A percentile compares a stretch with the other conserved stretches of the same genome.
phyloP scores from a whole-genome alignment of 2,329 filamentous ascomycete genomes.

The Xylariaceae sp. region DNA sequence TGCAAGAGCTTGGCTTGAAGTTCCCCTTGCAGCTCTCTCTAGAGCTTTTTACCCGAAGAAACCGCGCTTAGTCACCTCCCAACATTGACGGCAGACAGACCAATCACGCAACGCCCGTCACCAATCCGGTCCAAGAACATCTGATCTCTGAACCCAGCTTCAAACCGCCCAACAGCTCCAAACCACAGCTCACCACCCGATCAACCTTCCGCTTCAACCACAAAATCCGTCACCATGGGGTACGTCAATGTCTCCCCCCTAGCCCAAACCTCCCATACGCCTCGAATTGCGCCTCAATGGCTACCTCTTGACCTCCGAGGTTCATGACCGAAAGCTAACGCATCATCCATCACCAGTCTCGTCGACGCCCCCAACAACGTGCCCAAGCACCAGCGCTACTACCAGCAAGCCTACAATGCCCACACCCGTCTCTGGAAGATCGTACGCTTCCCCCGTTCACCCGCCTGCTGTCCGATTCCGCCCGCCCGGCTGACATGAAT shows the following conservation, averaged over 20 bases:
- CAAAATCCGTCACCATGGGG: conserved; percentile 29
- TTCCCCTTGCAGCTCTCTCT: not conserved
- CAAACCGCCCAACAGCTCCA: conserved; percentile 19
- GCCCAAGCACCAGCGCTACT: conserved; percentile 69
- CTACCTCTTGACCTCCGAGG: conserved; percentile 3
- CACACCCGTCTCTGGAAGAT: conserved; percentile 74
- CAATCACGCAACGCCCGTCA: conserved; percentile 18
- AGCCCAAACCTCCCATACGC: not conserved
- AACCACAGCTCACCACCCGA: conserved; percentile 1
- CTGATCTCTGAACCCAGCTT: conserved; percentile 22
- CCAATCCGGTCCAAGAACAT: conserved; percentile 6
- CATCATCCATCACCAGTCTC: conserved; percentile 43
- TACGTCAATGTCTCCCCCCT: conserved; percentile 19
- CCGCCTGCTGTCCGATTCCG: not conserved
- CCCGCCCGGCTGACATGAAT: conserved; percentile 24
- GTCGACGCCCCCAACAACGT: conserved; percentile 75
- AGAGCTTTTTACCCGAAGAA: conserved; percentile 22
- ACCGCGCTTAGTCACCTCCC: conserved; percentile 24
- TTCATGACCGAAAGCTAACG: conserved; percentile 16
- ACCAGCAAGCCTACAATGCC: conserved; percentile 69
- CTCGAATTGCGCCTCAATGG: conserved; percentile 14
- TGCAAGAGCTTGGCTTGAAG: not conserved
- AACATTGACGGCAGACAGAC: conserved; percentile 12
- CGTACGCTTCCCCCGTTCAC: conserved; percentile 49
- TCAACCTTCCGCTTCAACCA: conserved; percentile 1